These are phyloP conservation scores for Macadamia tetraphylla DNA, from an alignment of 164 flowering plant species.

Conservation along the genomic window DNA sequence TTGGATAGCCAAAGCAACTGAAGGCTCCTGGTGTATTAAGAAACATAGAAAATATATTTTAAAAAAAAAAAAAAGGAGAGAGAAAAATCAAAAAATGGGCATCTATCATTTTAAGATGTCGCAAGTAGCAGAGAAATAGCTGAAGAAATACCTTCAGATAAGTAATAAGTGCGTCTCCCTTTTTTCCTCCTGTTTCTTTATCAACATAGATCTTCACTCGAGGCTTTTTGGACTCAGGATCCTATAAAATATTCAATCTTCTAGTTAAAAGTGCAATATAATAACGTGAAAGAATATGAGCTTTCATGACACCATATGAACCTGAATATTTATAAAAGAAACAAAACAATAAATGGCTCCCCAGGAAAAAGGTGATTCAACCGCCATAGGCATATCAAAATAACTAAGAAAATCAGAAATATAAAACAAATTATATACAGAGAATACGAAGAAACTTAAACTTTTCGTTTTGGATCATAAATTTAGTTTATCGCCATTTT, in stretches of 20 bases:
- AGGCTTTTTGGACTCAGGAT: slow-evolving; percentile 87
- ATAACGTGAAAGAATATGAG: background rate
- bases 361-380: too few relatives aligned
- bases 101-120: background rate
- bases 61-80: too few relatives aligned
- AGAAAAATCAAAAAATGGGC: background rate
- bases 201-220: slow-evolving; percentile 90
- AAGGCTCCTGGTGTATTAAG: slow-evolving; percentile 63
- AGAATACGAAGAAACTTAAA: too few relatives aligned
- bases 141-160: slow-evolving; percentile 67
- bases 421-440: too few relatives aligned
- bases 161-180: slow-evolving; percentile 93
- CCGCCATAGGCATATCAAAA: too few relatives aligned
- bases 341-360: too few relatives aligned
- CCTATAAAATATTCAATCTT: slow-evolving; percentile 37
- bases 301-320: too few relatives aligned
- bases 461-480: too few relatives aligned
- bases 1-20: slow-evolving; percentile 77
- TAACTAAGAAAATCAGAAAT: too few relatives aligned
- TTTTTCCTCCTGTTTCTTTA: slow-evolving; percentile 77
- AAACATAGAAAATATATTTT: background rate
- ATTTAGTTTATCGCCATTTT: too few relatives aligned
- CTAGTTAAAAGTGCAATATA: slow-evolving; percentile 5
- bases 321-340: too few relatives aligned
- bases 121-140: background rate